Percentiles rank a stretch among this genome's conserved stretches.
These are phyloP conservation scores for Basipetospora chlamydospora DNA, from an alignment of 2,329 filamentous ascomycete genomes.

Conservation along the genomic window DNA sequence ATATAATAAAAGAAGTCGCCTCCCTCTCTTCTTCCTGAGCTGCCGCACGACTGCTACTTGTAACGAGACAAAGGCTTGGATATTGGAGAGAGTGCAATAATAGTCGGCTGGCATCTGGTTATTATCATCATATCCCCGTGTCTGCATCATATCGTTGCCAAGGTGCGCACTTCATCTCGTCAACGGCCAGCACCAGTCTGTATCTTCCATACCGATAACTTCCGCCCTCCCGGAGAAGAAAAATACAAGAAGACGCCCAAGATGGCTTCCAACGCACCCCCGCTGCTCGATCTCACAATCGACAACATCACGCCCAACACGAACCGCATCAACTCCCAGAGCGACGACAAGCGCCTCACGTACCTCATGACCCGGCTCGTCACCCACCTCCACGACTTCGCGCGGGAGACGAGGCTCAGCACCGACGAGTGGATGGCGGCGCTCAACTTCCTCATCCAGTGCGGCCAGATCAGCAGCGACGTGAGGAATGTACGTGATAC, in stretches of 20 bases:
- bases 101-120: no score
- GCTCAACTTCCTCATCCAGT: conserved; percentile 51
- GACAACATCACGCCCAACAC: conserved; percentile 66
- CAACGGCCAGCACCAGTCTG: no score
- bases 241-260: neutral
- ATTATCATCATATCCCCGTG: no score
- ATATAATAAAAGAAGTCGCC: no score
- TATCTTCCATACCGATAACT: no score
- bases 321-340: conserved; percentile 53
- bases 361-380: conserved; percentile 58
- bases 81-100: no score
- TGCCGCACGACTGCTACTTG: no score
- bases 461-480: conserved; percentile 54
- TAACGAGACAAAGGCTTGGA: no score
- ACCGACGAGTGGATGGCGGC: conserved; percentile 61
- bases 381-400: conserved; percentile 62
- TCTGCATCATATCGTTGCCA: no score
- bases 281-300: conserved; percentile 41
- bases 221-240: neutral
- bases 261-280: neutral
- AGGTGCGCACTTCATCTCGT: no score
- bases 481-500: conserved; percentile 44
- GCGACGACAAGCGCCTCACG: conserved; percentile 43
- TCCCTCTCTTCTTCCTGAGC: no score
- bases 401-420: conserved; percentile 57